These are phyloP conservation scores for Elsinoe fawcettii DNA, from an alignment of 2,329 filamentous ascomycete species.

Conservation along the genomic window DNA sequence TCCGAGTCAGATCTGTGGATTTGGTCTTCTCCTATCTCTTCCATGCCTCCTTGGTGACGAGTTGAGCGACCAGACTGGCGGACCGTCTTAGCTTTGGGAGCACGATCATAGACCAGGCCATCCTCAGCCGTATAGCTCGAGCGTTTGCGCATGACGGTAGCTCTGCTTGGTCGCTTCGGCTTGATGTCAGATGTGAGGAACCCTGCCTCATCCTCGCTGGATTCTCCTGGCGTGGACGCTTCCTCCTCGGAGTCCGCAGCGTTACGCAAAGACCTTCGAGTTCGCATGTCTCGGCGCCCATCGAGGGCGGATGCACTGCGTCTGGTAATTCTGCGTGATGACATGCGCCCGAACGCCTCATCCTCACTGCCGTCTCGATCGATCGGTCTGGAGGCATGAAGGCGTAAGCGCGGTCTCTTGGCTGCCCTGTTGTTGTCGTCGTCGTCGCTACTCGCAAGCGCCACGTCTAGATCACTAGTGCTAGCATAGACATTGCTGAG, in stretches of 20 bases:
- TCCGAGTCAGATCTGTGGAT: conserved; percentile 41
- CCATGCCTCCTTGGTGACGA: conserved; percentile 41
- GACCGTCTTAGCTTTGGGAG: conserved; percentile 21
- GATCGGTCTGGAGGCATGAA: no score
- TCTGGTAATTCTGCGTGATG: background rate
- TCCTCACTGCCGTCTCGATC: conserved; percentile 4
- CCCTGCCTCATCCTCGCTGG: conserved; percentile 10
- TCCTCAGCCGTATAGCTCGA: conserved; percentile 18
- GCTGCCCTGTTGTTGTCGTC: background rate
- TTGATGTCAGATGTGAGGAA: conserved; percentile 37
- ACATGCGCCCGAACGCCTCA: background rate
- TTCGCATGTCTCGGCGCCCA: background rate
- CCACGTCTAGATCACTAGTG: background rate
- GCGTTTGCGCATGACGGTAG: conserved; percentile 27
- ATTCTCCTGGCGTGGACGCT: conserved; percentile 16
- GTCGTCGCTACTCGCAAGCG: background rate
- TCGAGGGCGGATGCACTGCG: background rate
- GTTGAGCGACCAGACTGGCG: conserved; percentile 41
- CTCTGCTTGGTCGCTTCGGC: conserved; percentile 26
- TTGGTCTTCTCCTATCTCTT: conserved; percentile 52
- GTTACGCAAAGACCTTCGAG: background rate
- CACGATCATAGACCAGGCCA: conserved; percentile 15
- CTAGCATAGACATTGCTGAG: background rate
- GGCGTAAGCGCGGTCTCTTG: conserved; percentile 8
- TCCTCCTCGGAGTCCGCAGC: conserved; percentile 16